Base-by-base conservation (phyloP, 2,329 filamentous ascomycete species). In the Cladosporium sphaerospermum region DNA sequence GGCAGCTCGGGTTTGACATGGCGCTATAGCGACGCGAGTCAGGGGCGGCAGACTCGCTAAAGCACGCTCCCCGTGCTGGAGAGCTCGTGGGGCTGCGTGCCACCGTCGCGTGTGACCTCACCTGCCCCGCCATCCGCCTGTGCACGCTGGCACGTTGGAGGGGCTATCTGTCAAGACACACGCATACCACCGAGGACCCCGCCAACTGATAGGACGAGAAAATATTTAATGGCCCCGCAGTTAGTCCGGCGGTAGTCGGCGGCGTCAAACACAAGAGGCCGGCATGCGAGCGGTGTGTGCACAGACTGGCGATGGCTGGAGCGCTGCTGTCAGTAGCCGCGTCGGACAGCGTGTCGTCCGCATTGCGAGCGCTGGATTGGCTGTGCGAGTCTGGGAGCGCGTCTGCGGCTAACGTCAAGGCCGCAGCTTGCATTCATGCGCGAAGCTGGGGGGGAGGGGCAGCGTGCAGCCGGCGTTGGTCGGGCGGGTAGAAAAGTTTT, bases 241-340 rank as follows among this genome's bases (percentile, higher is more conserved):
- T 51, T 44, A 34, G 48, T 51, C 48, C 48, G 48, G 14, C 40
- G 48, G 45, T 19, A 32, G 45, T 13, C 3, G 45, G 14, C 32
- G 13, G 11, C 16, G 19, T 49, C 37, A 37, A 44, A 33, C 40
- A 44, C 16, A 36, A n/a, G 3, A 16, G 34, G 23, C 32, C 48
- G 48, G 31, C 16, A 23, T 51, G 48, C 48, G 48, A 51, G 48
- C 48, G 48, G 48, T 51, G 48, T 51, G 48, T 18, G 48, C 48
- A 44, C 48, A 44, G 48, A 37, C 48, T 43, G 40, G 18, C 48
- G 48, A 51, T 28, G 23, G 23, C 23, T 28, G 23, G 23, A 28
- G 23, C 23, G 23, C 23, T 28, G 23, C 31, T 51, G 48, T 44
- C 6, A 44, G 40, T 51, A 51, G 48, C 40, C 48, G 48, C 48